phyloP scores from a whole-genome alignment of 177 flowering plant genomes.

The Telopea speciosissima region DNA sequence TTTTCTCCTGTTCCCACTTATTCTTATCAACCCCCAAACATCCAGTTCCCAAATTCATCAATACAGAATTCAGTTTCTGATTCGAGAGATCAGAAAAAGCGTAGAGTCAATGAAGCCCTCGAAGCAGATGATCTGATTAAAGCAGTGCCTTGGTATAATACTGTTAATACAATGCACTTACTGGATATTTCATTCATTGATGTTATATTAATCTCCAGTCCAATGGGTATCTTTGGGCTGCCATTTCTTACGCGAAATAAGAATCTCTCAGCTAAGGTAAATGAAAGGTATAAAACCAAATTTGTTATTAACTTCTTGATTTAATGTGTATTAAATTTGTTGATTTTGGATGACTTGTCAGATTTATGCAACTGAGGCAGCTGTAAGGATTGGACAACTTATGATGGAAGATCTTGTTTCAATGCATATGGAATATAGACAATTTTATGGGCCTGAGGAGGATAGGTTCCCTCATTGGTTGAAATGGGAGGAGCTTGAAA shows the following conservation, averaged over 20 bases:
- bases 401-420: conserved; percentile 87
- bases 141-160: conserved; percentile 74
- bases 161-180: conserved; percentile 47
- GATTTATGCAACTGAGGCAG: conserved; percentile 80
- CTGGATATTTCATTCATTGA: conserved; percentile 74
- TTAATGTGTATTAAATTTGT: conserved; percentile 1
- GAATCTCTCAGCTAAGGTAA: conserved; percentile 73
- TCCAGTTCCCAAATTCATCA: conserved; percentile 8
- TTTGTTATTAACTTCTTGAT: neutral
- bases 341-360: conserved; percentile 17
- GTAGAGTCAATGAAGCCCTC: conserved; percentile 31
- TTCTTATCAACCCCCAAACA: conserved; percentile 7
- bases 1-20: conserved; percentile 60
- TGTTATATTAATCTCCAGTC: conserved; percentile 67
- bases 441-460: conserved; percentile 66
- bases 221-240: conserved; percentile 88
- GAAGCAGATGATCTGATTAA: conserved; percentile 37
- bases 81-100: conserved; percentile 26
- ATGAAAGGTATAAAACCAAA: neutral
- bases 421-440: conserved; percentile 70
- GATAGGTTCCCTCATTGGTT: conserved; percentile 56
- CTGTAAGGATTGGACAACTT: conserved; percentile 62
- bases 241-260: conserved; percentile 65
- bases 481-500: conserved; percentile 63
- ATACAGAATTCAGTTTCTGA: conserved; percentile 7